These are phyloP conservation scores for Rhizomucor miehei DNA, from an alignment of 371 early-diverging fungal species.

Conservation along the genomic window DNA sequence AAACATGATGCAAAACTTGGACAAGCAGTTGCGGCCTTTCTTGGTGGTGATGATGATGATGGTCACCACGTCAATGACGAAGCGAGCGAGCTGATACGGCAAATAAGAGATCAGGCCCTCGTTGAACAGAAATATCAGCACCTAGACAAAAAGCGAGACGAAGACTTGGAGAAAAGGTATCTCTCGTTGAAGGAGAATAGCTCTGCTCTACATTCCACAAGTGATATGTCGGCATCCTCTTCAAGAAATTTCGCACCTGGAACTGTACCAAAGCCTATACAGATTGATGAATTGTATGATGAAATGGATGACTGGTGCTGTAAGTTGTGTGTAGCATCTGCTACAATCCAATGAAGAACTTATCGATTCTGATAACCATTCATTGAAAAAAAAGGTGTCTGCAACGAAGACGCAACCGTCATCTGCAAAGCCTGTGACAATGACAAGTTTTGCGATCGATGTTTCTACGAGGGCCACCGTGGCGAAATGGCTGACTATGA, in stretches of 20 bases:
- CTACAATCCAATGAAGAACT: neutral
- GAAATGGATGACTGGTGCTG: slow-evolving; percentile 65
- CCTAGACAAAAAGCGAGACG: slow-evolving; percentile 26
- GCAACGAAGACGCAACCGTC: slow-evolving; percentile 62
- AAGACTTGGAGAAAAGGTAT: slow-evolving; percentile 36
- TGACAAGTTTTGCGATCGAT: slow-evolving; percentile 52
- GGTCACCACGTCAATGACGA: slow-evolving; percentile 23
- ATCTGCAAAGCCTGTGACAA: slow-evolving; percentile 57
- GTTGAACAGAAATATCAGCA: slow-evolving; percentile 44
- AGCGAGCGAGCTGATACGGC: slow-evolving; percentile 29
- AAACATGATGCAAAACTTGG: slow-evolving; percentile 11
- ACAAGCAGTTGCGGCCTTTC: slow-evolving; percentile 14
- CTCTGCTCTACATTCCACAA: neutral
- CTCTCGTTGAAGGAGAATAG: slow-evolving; percentile 26
- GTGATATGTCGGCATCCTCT: slow-evolving; percentile 5
- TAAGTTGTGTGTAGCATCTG: slow-evolving; percentile 27
- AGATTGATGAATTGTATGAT: slow-evolving; percentile 33
- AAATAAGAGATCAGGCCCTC: slow-evolving; percentile 32
- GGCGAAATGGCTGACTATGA: slow-evolving; percentile 39
- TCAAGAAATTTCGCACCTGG: slow-evolving; percentile 23
- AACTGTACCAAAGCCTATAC: slow-evolving; percentile 44
- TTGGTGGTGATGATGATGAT: slow-evolving; percentile 15
- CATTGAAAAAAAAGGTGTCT: slow-evolving; percentile 41
- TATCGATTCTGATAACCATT: neutral
- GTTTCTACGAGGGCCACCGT: slow-evolving; percentile 52